phyloP scores from a whole-genome alignment of 768 basidiomycete species.

The Xerocomellus chrysenteron region DNA sequence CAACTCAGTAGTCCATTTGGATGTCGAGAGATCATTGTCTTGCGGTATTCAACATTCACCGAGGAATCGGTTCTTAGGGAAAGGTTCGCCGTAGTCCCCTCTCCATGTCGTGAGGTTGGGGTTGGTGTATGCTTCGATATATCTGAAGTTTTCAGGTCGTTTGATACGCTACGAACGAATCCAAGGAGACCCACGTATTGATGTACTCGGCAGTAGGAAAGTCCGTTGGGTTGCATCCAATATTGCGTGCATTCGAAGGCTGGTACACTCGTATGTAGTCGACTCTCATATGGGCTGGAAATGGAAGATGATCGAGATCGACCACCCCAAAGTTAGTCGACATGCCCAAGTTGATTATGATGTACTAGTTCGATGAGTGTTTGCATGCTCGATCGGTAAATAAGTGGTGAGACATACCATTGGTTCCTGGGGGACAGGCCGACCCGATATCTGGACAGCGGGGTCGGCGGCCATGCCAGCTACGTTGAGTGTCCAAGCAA shows the following conservation, averaged over 20 bases:
- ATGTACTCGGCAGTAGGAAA: slow-evolving; percentile 78
- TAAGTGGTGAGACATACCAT: slow-evolving; percentile 54
- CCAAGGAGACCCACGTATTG: slow-evolving; percentile 41
- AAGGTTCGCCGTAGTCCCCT: slow-evolving; percentile 43
- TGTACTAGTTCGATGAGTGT: slow-evolving; percentile 37
- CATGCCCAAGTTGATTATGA: slow-evolving; percentile 59
- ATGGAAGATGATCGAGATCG: slow-evolving; percentile 51
- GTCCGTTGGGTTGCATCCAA: slow-evolving; percentile 68
- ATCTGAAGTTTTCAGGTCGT: slow-evolving; percentile 35
- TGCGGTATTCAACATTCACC: slow-evolving; percentile 36
- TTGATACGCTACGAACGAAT: not conserved
- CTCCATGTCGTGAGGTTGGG: slow-evolving; percentile 45
- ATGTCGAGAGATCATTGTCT: not conserved
- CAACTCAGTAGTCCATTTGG: not conserved
- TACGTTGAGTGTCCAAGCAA: slow-evolving; percentile 74
- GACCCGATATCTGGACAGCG: slow-evolving; percentile 54
- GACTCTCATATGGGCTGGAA: slow-evolving; percentile 48
- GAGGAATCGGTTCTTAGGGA: slow-evolving; percentile 53
- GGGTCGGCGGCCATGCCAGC: slow-evolving; percentile 66
- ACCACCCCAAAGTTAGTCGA: slow-evolving; percentile 58
- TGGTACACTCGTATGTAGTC: slow-evolving; percentile 77
- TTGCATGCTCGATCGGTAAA: not conserved
- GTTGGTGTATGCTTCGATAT: slow-evolving; percentile 70
- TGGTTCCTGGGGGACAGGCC: slow-evolving; percentile 80
- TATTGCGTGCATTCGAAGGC: slow-evolving; percentile 53